Percentiles rank a stretch among this genome's conserved stretches.
phyloP scores from a whole-genome alignment of 1,284 basidiomycete species.

The Apiotrichum laibachii region DNA sequence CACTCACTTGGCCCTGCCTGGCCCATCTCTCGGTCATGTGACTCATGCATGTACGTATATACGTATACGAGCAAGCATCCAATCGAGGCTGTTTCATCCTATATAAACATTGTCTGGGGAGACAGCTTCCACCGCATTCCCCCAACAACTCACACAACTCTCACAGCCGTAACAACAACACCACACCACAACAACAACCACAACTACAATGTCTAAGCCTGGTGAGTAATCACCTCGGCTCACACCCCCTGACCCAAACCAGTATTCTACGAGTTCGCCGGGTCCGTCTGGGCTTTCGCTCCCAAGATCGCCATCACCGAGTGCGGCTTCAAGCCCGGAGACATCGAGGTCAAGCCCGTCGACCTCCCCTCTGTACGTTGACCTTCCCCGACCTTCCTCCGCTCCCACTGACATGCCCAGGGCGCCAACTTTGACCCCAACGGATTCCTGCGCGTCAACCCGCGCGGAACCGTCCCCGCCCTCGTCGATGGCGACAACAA shows the following conservation, averaged over 20 bases:
- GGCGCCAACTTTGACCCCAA: conserved; percentile 64
- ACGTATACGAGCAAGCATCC: too few species aligned
- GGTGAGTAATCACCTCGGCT: neutral
- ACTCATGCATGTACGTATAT: too few species aligned
- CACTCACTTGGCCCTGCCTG: too few species aligned
- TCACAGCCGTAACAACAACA: too few species aligned
- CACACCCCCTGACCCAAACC: neutral
- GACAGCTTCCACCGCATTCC: neutral
- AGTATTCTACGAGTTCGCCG: conserved; percentile 42
- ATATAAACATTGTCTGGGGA: too few species aligned
- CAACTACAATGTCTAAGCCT: neutral
- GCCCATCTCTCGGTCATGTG: too few species aligned
- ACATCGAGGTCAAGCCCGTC: conserved; percentile 34
- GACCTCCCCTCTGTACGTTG: conserved; percentile 40
- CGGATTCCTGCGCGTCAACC: conserved; percentile 59
- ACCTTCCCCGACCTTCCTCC: too few species aligned
- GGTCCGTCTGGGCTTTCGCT: conserved; percentile 43
- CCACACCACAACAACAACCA: too few species aligned
- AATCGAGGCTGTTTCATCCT: too few species aligned
- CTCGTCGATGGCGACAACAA: conserved; percentile 47
- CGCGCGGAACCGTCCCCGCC: conserved; percentile 59
- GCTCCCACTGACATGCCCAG: conserved; percentile 28
- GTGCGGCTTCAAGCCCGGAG: conserved; percentile 33
- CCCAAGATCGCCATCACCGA: conserved; percentile 46
- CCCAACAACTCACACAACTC: neutral